phyloP scores from a whole-genome alignment of 2,329 filamentous ascomycete genomes.

The Shiraia bambusicola region DNA sequence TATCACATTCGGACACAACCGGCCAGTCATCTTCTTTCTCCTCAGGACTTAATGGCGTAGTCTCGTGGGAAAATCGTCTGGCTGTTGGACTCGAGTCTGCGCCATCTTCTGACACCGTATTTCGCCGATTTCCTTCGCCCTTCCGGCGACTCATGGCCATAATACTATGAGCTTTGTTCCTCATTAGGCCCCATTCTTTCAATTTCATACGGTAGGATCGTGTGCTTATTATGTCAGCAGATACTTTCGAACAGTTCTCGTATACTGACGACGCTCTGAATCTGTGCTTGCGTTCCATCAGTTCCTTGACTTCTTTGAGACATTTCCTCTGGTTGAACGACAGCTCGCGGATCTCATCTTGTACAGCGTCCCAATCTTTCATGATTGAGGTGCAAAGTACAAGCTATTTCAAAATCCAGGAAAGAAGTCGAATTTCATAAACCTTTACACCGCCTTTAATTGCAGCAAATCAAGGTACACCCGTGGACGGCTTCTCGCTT shows the following conservation, averaged over 20 bases:
- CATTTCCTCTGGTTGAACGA: slow-evolving; percentile 38
- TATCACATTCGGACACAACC: slow-evolving; percentile 3
- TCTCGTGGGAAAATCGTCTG: slow-evolving; percentile 4
- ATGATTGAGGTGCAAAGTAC: slow-evolving; percentile 21
- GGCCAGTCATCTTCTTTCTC: slow-evolving; percentile 12
- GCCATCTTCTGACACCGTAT: slow-evolving; percentile 3
- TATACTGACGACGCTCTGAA: slow-evolving; percentile 39
- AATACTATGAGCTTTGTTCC: slow-evolving; percentile 19
- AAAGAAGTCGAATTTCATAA: background rate
- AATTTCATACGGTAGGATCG: slow-evolving; percentile 42
- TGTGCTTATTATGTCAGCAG: slow-evolving; percentile 20
- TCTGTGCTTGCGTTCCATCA: slow-evolving; percentile 37
- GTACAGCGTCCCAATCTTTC: slow-evolving; percentile 34
- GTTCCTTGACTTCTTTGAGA: slow-evolving; percentile 35
- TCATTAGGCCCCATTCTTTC: slow-evolving; percentile 40
- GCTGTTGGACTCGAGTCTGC: slow-evolving; percentile 7
- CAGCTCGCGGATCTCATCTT: slow-evolving; percentile 35
- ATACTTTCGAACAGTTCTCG: background rate
- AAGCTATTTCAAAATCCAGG: background rate
- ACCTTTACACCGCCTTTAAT: background rate
- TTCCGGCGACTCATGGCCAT: slow-evolving; percentile 4
- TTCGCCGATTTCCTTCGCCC: background rate
- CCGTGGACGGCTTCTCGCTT: too few species aligned
- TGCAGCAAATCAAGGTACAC: background rate
- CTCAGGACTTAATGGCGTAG: background rate